Base-by-base conservation (phyloP, 768 basidiomycete species). In the Dictyophora rubrovolvata region DNA sequence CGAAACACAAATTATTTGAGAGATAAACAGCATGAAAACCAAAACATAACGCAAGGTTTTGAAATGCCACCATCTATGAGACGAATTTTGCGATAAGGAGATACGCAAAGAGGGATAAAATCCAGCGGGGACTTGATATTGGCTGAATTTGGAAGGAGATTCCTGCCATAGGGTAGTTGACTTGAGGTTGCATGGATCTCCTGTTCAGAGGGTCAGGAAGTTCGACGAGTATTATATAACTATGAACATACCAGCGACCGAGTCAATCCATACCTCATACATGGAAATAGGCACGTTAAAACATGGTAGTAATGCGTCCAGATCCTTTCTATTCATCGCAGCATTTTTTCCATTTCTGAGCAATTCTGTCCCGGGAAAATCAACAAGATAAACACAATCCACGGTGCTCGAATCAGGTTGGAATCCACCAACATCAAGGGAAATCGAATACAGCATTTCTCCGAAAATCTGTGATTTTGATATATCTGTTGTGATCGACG, bases 381-480 rank as follows among this genome's bases (percentile, higher is more conserved):
- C 75, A 28, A 86, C 85, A 28, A 87, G 67, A 66, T 91, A 91
- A 65, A 87, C 83, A 47, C 80, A 67, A 48, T 83, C 75, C n/a
- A 86, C 33, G 5, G 21, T 12, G 14, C 57, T 74, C 22, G 71
- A 69, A 23, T 81, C 80, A 6, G 80, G 80, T 34, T 76, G 76
- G 20, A 73, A 70, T 4, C 76, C 71, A 10, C 81, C 83, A 34
- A 79, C 73, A 63, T 79, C 76, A 22, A 89, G 72, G 66, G 77
- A 81, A 51, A 85, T 77, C 85, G 85, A 88, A 35, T 80, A 70
- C 84, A 85, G 87, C 37, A 80, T 77, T 65, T 78, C 81, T 17
- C 71, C 77, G 59, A 74, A 74, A 65, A 80, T 74, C 63, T 81
- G 73, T 54, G 82, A 82, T 64, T 83, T 79, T 23, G 77, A 71